Base-by-base conservation (phyloP, 495 filamentous ascomycete genomes). In the Talaromyces thailandensis region DNA sequence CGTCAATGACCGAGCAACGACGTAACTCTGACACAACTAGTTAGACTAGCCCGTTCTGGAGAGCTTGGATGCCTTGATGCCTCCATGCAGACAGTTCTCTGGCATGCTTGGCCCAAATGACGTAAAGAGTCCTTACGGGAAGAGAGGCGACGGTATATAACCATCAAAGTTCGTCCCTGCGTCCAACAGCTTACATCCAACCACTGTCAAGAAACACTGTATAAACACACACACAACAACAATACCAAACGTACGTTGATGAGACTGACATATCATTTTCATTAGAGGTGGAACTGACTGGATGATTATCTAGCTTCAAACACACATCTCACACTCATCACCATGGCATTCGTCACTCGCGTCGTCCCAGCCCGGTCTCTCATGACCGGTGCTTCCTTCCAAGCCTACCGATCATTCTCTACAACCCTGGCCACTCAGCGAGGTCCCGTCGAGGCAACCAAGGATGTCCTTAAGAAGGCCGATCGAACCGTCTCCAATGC, bases 381-480 rank as follows among this genome's bases (percentile, higher is more conserved):
- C 29, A 31, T 58, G n/a, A 55, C 59, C 43, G 23, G 32, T 24
- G 16, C 59, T 31, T 50, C 26, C 16, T 26, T 60, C 40, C 59
- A 32, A 23, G 25, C 59, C 16, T 61, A 61, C 28, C 21, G 62
- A 58, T 63, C 53, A 12, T 58, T 63, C 26, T 63, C 62, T 14
- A 63, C 55, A 23, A 63, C 62, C 4, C 18, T 45, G 26, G 40
- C 21, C 14, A 45, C 53, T 1, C 56, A 74, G 43, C 73, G 70
- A 64, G 72, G 75, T 1, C 70, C 79, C 35, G 63, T 81, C 12
- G 82, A 85, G 25, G 64, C 74, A 1, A 77, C 77, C 58, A 86
- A 85, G 71, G 82, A 85, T 31, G 79, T 82, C 0, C 65, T 81
- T 21, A 82, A 87, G 72, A 75, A 74, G 56, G 82, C 81, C 21